Percentiles rank a stretch among this genome's conserved stretches.
These are phyloP conservation scores for Nephromyces sp. DNA, from an alignment of 169 alveolate genomes.

Conservation along the genomic window DNA sequence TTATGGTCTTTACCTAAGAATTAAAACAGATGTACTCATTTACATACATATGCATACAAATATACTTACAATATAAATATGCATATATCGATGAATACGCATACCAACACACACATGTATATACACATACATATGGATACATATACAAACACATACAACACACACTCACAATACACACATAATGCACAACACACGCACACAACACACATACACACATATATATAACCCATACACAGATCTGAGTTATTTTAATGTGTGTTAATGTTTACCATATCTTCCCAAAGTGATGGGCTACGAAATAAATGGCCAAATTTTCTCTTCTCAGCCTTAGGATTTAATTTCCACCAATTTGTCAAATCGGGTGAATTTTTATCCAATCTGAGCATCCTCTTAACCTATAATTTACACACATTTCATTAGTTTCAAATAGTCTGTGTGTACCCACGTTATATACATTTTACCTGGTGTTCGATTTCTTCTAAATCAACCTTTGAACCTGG, in stretches of 20 bases:
- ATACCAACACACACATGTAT: too few relatives aligned
- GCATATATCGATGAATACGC: too few relatives aligned
- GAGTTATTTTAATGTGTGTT: neutral
- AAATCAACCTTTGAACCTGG: neutral
- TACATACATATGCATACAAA: too few relatives aligned
- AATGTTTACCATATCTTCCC: constrained; percentile 19
- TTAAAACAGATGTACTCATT: too few relatives aligned
- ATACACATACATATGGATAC: too few relatives aligned
- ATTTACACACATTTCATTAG: neutral
- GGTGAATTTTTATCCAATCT: neutral
- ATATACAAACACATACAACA: too few relatives aligned
- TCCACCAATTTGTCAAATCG: constrained; percentile 5
- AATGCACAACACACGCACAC: too few relatives aligned
- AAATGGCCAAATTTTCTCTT: constrained; percentile 6
- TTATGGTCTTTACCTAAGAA: constrained; percentile 21
- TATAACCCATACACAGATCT: neutral
- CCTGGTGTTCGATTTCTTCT: neutral
- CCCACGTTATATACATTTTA: neutral
- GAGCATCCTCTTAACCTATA: neutral
- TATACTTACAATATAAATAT: too few relatives aligned
- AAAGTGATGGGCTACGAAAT: constrained; percentile 18
- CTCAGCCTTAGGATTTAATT: neutral
- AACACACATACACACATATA: too few relatives aligned
- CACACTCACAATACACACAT: too few relatives aligned
- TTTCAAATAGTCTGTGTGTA: neutral